Base-by-base conservation (phyloP, 371 early-diverging fungal species). In the Zychaea mexicana region DNA sequence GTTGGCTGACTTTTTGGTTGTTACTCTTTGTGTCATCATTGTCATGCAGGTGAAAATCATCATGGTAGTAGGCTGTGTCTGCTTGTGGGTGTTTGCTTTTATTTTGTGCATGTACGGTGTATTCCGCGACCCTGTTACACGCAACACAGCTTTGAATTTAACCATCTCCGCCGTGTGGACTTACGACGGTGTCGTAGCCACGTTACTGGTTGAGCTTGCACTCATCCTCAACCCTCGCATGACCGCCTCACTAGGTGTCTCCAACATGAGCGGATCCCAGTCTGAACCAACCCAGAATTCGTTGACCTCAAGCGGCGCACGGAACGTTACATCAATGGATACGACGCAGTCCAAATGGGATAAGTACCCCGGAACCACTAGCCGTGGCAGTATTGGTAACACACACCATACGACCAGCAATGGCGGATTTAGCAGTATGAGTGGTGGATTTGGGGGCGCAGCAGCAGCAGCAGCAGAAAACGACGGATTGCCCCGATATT, bases 181-280 rank as follows among this genome's bases (percentile, higher is more conserved):
- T 31, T 75, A 66, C 64, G 62, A 66, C 21, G 73, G 73, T 33
- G 47, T 61, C 12, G 30, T 75, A 1, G 73, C 76, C 15, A 69
- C 71, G 3, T 52, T 74, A 13, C 49, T 78, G 26, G 59, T 78
- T 1, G 73, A 67, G 42, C 5, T 68, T 10, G 71, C 73, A 0
- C 30, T 78, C 12, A 47, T 78, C 12, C 60, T 78, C 10, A 75
- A 75, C 32, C 66, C 70, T 2, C 66, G 60, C n/a, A 62, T 70
- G 60, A 59, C 60, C 27, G 64, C 60, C 2, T 47, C 57, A 7
- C 36, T 70, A 5, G 66, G 60, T 19, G 52, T 61, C 8, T 56
- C 65, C 3, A 30, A 26, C 10, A 42, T 65, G 13, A 47, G 52
- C 22, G 58, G 52, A 21, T 53, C 53, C 8, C 60, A 60, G 27